Percentiles rank a stretch among this genome's conserved stretches.
phyloP scores from a whole-genome alignment of 192 early-diverging fungal genomes.

The Pilaira anomala region DNA sequence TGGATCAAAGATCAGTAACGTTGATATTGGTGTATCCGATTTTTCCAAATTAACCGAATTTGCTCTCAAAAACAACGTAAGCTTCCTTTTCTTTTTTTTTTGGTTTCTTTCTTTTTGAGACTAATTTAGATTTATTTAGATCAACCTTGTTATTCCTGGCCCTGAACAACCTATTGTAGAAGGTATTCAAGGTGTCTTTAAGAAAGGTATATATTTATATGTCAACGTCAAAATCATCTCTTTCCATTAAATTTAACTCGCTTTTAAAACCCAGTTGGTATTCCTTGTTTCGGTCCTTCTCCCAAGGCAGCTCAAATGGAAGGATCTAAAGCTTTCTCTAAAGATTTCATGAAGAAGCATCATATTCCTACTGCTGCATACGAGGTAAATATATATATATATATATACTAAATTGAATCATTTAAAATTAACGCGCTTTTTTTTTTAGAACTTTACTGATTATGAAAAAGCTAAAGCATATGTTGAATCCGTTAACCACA shows the following conservation, averaged over 20 bases:
- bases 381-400: slow-evolving; percentile 40
- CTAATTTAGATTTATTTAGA: slow-evolving; percentile 35
- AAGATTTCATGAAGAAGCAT: slow-evolving; percentile 98
- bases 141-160: slow-evolving; percentile 85
- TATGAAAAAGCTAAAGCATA: slow-evolving; percentile 67
- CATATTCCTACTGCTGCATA: slow-evolving; percentile 94
- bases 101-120: slow-evolving; percentile 15
- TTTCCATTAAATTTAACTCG: background rate
- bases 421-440: slow-evolving; percentile 8
- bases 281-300: slow-evolving; percentile 92
- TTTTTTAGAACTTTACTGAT: slow-evolving; percentile 69
- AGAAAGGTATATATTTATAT: slow-evolving; percentile 62
- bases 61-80: slow-evolving; percentile 73
- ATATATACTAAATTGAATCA: slow-evolving; percentile 26
- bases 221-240: slow-evolving; percentile 6
- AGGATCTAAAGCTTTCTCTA: slow-evolving; percentile 98
- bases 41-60: slow-evolving; percentile 77
- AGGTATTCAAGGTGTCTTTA: slow-evolving; percentile 81
- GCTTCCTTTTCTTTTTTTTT: background rate
- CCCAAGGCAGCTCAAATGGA: slow-evolving; percentile 86
- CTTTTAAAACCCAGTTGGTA: slow-evolving; percentile 57
- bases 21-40: slow-evolving; percentile 66
- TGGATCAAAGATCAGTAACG: slow-evolving; percentile 76
- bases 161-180: slow-evolving; percentile 97
- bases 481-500: slow-evolving; percentile 53